These are phyloP conservation scores for Picea abies DNA, from an alignment of 83 land plant genomes.

Conservation along the genomic window DNA sequence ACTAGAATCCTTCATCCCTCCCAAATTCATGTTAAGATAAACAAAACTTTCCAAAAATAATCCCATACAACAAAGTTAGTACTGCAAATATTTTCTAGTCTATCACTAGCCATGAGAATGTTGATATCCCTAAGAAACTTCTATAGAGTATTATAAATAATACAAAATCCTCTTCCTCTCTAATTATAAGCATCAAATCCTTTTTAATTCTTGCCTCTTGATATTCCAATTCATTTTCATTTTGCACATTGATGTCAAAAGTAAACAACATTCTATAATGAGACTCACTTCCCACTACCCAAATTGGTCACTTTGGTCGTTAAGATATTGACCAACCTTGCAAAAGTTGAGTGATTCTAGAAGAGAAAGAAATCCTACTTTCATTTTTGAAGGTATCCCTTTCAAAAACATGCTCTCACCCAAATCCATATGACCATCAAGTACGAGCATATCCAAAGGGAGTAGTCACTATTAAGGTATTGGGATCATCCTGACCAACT, in stretches of 20 bases:
- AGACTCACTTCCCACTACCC: slow-evolving; percentile 98
- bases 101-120: slow-evolving; percentile 70
- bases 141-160: slow-evolving; percentile 76
- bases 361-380: slow-evolving; percentile 93
- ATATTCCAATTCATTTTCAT: slow-evolving; percentile 86
- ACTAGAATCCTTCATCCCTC: slow-evolving; percentile 84
- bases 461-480: too few relatives aligned
- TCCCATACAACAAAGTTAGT: slow-evolving; percentile 93
- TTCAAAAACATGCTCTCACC: slow-evolving; percentile 91
- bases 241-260: slow-evolving; percentile 73
- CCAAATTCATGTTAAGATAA: slow-evolving; percentile 79
- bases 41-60: slow-evolving; percentile 89
- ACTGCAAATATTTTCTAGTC: slow-evolving; percentile 60
- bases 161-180: slow-evolving; percentile 97
- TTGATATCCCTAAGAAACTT: slow-evolving; percentile 69
- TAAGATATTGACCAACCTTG: slow-evolving; percentile 87
- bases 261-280: slow-evolving; percentile 96
- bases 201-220: slow-evolving; percentile 73
- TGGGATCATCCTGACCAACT: too few relatives aligned
- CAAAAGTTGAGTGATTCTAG: slow-evolving; percentile 88
- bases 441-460: slow-evolving; percentile 29
- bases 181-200: slow-evolving; percentile 89
- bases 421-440: slow-evolving; percentile 90
- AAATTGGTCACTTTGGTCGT: slow-evolving; percentile 93
- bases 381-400: slow-evolving; percentile 79